Base-by-base conservation (phyloP, 2,329 filamentous ascomycete genomes). In the Purpureocillium lavendulum region DNA sequence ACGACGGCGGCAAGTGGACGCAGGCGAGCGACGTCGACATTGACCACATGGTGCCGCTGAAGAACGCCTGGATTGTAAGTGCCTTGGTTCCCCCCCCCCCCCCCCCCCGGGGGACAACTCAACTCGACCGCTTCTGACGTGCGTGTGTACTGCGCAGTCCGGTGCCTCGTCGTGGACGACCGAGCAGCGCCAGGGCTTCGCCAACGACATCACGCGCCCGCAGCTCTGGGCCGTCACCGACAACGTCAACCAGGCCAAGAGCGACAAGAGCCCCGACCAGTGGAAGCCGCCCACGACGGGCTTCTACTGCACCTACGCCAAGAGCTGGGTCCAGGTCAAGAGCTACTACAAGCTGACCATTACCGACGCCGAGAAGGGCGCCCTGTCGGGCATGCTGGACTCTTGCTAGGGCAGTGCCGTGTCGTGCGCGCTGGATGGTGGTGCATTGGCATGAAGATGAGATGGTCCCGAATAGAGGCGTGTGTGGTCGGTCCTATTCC, bases 171-270 rank as follows among this genome's bases (percentile, higher is more conserved):
- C 65, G 2, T 90, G 86, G 87, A 85, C 84, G 0, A 81, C 80
- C 0, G 62, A 70, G 15, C 69, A 74, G 51, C 77, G 87, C 40
- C 66, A 81, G 54, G 57, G 67, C 3, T 88, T 88, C 54, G 87
- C 87, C 48, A 92, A 87, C 60, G 87, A 92, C 62, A 57, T 90
- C 42, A 72, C 66, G 1, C 75, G 81, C 40, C 87, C 87, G 0
- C 85, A 92, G 64, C 72, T 92, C 24, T 74, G 85, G 62, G 82
- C 86, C 28, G 84, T 92, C 8, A 90, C 85, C 4, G 82, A 85
- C 56, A 77, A 73, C 40, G 78, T 87, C 49, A 94, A 94, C 64
- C 68, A 79, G 50, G 48, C 65, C 28, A 92, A 90, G 69, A 66
- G 84, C n/a, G 84, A 88, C 58, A 64, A 70, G 48, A 78, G 79